Evolutionary conservation across 805 yeast species (phyloP), one percentile per base, ranked within the genome.

Genomic region (Myxozyma mucilagina): DNA sequence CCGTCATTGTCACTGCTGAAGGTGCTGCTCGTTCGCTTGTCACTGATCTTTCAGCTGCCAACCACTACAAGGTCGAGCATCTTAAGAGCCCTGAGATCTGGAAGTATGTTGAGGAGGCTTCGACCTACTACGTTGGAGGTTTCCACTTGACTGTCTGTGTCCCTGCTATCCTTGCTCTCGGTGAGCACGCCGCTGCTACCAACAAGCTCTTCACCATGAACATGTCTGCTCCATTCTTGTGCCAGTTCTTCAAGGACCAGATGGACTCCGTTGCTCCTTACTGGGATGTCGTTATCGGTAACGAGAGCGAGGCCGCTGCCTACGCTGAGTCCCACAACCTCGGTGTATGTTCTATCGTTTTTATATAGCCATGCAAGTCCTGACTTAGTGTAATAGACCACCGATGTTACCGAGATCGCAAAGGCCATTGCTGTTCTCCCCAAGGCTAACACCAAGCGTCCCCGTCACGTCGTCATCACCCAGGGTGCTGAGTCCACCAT

Each of bases 111-210:
- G 91, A 90, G 77, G 80, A 79, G 53, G 98, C 93, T 63, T 80
- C 85, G 75, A 82, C 80, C 71, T 94, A 79, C 82, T 94, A 94
- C 83, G 88, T 94, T 73, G 99, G 98, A 72, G 99, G 99, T n/a
- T 94, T 86, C 90, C 99, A 94, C 78, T 83, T 94, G 78, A 94
- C 99, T 60, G 99, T 94, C 60, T 89, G 96, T 68, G 97, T 97
- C 67, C 96, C 87, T 62, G 97, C 99, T 59, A 94, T 94, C 72
- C 80, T 82, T 69, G 85, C 86, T 61, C 82, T 94, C 70, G 99
- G 97, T 69, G 82, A 90, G 78, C 97, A 94, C 74, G 97, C 98
- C 67, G 88, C 94, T 64, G 88, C 80, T 63, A 82, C 78, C 71
- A 85, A 87, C 82, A 90, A 90, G 65, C 50, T 61, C 48, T 88